Evolutionary conservation across 106 monocot species (phyloP), one percentile per base, ranked within the genome.

Genomic region (Dioscorea dumetorum): DNA sequence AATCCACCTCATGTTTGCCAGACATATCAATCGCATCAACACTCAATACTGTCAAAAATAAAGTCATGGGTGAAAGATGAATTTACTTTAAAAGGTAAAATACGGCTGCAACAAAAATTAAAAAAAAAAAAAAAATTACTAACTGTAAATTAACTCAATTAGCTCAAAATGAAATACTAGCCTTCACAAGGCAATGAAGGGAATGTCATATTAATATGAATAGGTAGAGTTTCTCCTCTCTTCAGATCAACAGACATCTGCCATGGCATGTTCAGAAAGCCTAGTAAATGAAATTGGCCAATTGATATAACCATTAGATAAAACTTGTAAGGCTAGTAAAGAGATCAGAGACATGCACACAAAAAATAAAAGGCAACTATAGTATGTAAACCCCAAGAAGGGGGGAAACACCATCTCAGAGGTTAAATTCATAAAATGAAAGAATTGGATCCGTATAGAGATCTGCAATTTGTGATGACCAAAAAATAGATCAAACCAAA

Each of bases 21-120:
- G 99, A 99, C 83, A 99, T 85, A 75, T 99, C 99, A 81, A 99
- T 90, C 4, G 99, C 92, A 77, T 99, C 99, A 65, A 99, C 82
- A 66, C 99, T 99, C 70, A 99, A 62, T 49, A 99, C 99, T 99
- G 75, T 61, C 72, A 71, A 68, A 51, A 24, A 66, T 65, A 17
- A 32, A 50, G 12, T 16, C 17, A 64, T 11, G 66, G 32, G 8
- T 20, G 61, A 48, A 12, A n/a, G 75, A 10, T 19, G 33, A 48
- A 48, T 28, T 54, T 24, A 69, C 50, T 21, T 48, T 13, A 28
- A 32, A 62, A 62, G 16, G 49, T 33, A 70, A 65, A 41, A 41
- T 41, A 41, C 41, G 6, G 41, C 15, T 59, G 24, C 61, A 71
- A n/a, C 33, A 80, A 32, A n/a, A 63, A 62, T 50, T 22, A 21